These are phyloP conservation scores for Tricholoma furcatifolium DNA, from an alignment of 768 basidiomycete species.

Conservation along the genomic window DNA sequence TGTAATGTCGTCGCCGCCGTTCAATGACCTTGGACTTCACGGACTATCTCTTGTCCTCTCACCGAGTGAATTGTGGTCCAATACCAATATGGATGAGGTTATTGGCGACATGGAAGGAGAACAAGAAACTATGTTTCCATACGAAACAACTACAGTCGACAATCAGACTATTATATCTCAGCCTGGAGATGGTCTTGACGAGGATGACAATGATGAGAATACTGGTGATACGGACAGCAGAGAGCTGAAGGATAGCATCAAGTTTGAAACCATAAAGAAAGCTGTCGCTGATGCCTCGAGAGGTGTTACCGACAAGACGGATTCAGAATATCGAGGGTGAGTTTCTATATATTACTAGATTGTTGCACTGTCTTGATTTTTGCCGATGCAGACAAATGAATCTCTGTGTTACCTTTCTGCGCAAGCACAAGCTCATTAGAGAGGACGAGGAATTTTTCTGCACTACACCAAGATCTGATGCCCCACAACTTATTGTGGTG, in stretches of 20 bases:
- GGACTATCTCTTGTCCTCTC: no score
- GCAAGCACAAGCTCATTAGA: conserved; percentile 14
- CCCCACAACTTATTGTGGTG: conserved; percentile 22
- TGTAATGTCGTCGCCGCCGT: no score
- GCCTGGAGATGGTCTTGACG: conserved; percentile 8
- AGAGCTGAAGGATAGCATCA: neutral
- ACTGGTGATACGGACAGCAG: neutral
- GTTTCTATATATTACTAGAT: neutral
- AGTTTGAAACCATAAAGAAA: neutral
- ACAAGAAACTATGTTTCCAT: conserved; percentile 13
- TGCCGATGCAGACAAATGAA: conserved; percentile 15
- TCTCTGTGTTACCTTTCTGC: conserved; percentile 17
- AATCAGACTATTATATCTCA: neutral
- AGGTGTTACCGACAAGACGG: conserved; percentile 29
- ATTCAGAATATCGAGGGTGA: conserved; percentile 28
- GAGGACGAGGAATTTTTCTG: conserved; percentile 18
- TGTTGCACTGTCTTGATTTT: neutral
- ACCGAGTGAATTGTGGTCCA: no score
- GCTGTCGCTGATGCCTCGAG: conserved; percentile 21
- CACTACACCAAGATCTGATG: conserved; percentile 11
- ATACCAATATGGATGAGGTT: conserved; percentile 12
- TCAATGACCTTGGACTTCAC: no score
- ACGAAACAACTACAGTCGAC: neutral
- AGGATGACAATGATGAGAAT: conserved; percentile 10
- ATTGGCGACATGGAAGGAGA: conserved; percentile 23